Evolutionary conservation across 208 protist species (phyloP).

Genomic region (Herpetomonas samuelpessoai): DNA sequence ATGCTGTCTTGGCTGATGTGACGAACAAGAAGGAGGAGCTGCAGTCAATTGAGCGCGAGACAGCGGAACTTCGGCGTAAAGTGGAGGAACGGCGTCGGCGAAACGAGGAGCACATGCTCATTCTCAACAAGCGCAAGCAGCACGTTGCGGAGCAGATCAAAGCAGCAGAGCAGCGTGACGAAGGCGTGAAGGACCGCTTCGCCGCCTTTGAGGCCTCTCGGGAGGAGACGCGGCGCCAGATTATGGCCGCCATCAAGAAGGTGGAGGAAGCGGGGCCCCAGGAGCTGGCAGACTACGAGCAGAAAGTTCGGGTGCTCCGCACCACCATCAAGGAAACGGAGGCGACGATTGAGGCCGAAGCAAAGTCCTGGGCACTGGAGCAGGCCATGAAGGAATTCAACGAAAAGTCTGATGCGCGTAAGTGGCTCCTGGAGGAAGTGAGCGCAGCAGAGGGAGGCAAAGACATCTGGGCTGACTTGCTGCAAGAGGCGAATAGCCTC

Average conservation of each 20-base stretch:
- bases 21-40: slow-evolving; percentile 62
- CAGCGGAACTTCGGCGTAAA: slow-evolving; percentile 52
- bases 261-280: slow-evolving; percentile 37
- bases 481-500: slow-evolving; percentile 60
- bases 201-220: slow-evolving; percentile 37
- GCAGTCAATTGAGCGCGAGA: slow-evolving; percentile 52
- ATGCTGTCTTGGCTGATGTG: slow-evolving; percentile 59
- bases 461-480: slow-evolving; percentile 56
- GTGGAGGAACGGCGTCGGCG: slow-evolving; percentile 63
- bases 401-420: slow-evolving; percentile 52
- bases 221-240: slow-evolving; percentile 49
- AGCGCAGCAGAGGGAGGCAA: slow-evolving; percentile 54
- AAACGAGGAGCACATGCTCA: slow-evolving; percentile 61
- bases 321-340: slow-evolving; percentile 44
- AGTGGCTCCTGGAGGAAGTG: slow-evolving; percentile 56
- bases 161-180: slow-evolving; percentile 55
- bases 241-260: slow-evolving; percentile 43
- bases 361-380: slow-evolving; percentile 77
- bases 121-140: slow-evolving; percentile 56
- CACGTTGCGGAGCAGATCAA: slow-evolving; percentile 29
- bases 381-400: slow-evolving; percentile 66
- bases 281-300: slow-evolving; percentile 45
- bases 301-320: slow-evolving; percentile 35
- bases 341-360: slow-evolving; percentile 55
- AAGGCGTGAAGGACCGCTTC: slow-evolving; percentile 37